These are phyloP conservation scores for Aspergillus puulaauensis DNA, from an alignment of 2,329 filamentous ascomycete species.

Conservation along the genomic window DNA sequence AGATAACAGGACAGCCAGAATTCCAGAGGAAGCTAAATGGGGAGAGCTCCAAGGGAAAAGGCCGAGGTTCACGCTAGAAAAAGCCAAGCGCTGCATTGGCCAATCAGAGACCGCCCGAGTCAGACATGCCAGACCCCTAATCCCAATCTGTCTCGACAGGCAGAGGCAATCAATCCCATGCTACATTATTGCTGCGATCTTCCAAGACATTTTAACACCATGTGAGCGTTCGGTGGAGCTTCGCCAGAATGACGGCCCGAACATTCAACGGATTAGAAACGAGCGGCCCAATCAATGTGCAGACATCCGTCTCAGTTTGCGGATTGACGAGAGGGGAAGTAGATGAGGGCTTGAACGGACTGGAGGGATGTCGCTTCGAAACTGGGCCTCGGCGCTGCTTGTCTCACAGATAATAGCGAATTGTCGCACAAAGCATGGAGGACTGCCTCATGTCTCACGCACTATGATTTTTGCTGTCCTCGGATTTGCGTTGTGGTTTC, in stretches of 20 bases:
- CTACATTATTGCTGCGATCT: not conserved
- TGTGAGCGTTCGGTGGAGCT: slow-evolving; percentile 14
- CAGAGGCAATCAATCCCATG: not conserved
- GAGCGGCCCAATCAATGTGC: slow-evolving; percentile 4
- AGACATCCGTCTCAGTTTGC: not conserved
- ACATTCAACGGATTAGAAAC: not conserved
- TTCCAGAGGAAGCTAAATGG: not conserved
- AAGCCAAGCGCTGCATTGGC: slow-evolving; percentile 20
- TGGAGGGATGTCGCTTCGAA: not conserved
- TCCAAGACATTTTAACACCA: slow-evolving; percentile 17
- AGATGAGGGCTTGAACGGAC: not conserved
- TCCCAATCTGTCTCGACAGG: not conserved
- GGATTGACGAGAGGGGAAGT: not conserved
- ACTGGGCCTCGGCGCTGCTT: not conserved
- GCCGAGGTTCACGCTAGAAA: slow-evolving; percentile 19
- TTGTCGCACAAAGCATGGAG: not conserved
- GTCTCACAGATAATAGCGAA: not conserved
- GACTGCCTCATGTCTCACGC: not conserved
- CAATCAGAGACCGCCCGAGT: slow-evolving; percentile 10
- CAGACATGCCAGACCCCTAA: slow-evolving; percentile 16
- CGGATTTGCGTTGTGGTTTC: not conserved
- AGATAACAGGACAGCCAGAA: not conserved
- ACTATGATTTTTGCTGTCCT: not conserved
- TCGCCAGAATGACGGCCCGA: not conserved
- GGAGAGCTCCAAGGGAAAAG: not conserved